Percentiles rank a stretch among this genome's conserved stretches.
phyloP scores from a whole-genome alignment of 108 stramenopile species.

The Schizochytrium sp. region DNA sequence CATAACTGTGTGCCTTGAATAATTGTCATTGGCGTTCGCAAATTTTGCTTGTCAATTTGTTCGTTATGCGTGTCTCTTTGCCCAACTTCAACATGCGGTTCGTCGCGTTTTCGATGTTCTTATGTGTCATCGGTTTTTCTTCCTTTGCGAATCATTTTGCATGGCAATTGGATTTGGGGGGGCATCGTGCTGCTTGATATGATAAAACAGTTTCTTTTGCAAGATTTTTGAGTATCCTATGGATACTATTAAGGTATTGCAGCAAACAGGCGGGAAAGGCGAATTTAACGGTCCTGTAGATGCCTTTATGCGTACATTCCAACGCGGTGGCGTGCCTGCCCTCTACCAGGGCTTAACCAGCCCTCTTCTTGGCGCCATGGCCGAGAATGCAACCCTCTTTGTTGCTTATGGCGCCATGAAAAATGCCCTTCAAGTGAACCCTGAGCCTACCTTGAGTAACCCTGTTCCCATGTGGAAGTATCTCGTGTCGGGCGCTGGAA shows the following conservation, averaged over 20 bases:
- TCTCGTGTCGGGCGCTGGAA: slow-evolving; percentile 8
- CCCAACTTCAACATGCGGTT: no score
- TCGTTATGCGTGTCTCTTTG: no score
- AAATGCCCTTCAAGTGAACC: slow-evolving; percentile 39
- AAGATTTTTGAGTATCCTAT: slow-evolving; percentile 47
- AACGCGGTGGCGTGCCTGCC: slow-evolving; percentile 35
- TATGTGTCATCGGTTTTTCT: no score
- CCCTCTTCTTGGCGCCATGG: slow-evolving; percentile 53
- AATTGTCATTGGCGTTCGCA: no score
- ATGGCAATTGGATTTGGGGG: no score
- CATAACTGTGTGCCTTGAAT: no score
- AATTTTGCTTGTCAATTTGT: no score
- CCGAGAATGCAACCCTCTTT: slow-evolving; percentile 50
- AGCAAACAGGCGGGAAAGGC: slow-evolving; percentile 24
- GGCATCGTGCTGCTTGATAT: neutral
- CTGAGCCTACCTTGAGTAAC: slow-evolving; percentile 27
- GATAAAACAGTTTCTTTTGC: slow-evolving; percentile 36
- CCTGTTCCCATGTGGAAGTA: slow-evolving; percentile 50
- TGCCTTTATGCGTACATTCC: slow-evolving; percentile 1
- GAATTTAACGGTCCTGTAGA: neutral
- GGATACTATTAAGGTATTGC: slow-evolving; percentile 53
- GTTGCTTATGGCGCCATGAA: slow-evolving; percentile 59
- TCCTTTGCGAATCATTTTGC: no score
- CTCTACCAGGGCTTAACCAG: slow-evolving; percentile 48
- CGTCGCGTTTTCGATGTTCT: no score